Conservation (phyloP, 148 eudicot genomes). For the Hydrangea macrophylla region DNA sequence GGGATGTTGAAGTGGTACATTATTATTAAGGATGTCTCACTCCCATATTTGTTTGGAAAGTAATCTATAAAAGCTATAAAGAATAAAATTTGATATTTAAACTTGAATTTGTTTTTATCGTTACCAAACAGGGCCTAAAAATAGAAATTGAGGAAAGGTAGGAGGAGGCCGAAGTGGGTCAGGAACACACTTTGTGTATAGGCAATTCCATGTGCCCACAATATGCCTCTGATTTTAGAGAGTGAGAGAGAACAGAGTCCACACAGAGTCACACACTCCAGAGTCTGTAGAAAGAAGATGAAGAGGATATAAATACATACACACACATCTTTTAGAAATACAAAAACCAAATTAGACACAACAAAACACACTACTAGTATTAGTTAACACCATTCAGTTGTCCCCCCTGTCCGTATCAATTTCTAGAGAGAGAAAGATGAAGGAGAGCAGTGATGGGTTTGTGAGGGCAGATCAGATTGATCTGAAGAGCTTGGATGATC, state of each 20-base stretch:
- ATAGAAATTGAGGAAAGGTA: background rate
- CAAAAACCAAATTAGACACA: background rate
- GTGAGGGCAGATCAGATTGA: conserved; percentile 89
- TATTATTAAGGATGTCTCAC: too few relatives aligned
- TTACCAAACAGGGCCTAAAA: too few relatives aligned
- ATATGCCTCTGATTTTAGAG: conserved; percentile 18
- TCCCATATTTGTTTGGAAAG: too few relatives aligned
- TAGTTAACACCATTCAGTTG: background rate
- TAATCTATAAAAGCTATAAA: too few relatives aligned
- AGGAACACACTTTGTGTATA: conserved; percentile 29
- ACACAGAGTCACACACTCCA: too few relatives aligned
- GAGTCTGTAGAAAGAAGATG: background rate
- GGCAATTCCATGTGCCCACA: conserved; percentile 53
- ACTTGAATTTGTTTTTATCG: too few relatives aligned
- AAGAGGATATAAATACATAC: background rate
- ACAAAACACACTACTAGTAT: background rate
- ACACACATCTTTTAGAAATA: background rate
- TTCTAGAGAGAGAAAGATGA: conserved; percentile 33
- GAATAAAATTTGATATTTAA: too few relatives aligned
- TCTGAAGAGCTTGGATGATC: conserved; percentile 77
- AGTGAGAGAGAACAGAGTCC: background rate
- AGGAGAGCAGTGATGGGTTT: conserved; percentile 61
- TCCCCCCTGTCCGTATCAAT: background rate
- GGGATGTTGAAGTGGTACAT: too few relatives aligned
- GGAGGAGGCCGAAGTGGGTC: conserved; percentile 23